phyloP scores from a whole-genome alignment of 352 stramenopile species.

The Globisporangium lucens region DNA sequence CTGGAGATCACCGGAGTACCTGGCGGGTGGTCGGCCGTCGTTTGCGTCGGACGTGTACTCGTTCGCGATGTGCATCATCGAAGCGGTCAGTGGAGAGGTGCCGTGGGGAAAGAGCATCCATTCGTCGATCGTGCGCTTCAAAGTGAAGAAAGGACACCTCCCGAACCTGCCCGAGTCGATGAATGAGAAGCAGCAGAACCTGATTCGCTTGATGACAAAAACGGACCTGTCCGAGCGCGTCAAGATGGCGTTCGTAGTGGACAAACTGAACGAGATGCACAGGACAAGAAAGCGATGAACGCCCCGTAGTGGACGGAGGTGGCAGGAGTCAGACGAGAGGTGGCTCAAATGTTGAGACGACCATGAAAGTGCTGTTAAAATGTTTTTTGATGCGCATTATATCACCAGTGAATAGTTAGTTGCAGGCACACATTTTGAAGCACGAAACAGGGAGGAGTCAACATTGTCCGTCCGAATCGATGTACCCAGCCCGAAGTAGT shows the following conservation, averaged over 20 bases:
- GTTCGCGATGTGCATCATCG: conserved; percentile 13
- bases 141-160: not conserved
- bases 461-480: no score
- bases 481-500: no score
- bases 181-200: not conserved
- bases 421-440: no score
- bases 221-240: not conserved
- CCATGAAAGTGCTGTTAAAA: no score
- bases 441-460: no score
- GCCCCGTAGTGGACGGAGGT: no score
- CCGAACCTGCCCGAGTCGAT: not conserved
- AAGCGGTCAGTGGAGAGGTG: not conserved
- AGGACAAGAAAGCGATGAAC: not conserved
- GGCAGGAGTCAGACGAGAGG: no score
- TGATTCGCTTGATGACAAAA: not conserved
- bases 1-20: conserved; percentile 4
- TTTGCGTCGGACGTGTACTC: conserved; percentile 14
- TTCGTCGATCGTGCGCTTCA: not conserved
- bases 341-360: no score
- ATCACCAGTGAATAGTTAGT: no score
- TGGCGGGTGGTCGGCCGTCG: not conserved
- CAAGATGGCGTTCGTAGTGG: not conserved
- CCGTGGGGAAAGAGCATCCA: not conserved
- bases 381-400: no score
- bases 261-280: not conserved